These are phyloP conservation scores for Camellia oleifera DNA, from an alignment of 179 eudicot genomes.

Conservation along the genomic window DNA sequence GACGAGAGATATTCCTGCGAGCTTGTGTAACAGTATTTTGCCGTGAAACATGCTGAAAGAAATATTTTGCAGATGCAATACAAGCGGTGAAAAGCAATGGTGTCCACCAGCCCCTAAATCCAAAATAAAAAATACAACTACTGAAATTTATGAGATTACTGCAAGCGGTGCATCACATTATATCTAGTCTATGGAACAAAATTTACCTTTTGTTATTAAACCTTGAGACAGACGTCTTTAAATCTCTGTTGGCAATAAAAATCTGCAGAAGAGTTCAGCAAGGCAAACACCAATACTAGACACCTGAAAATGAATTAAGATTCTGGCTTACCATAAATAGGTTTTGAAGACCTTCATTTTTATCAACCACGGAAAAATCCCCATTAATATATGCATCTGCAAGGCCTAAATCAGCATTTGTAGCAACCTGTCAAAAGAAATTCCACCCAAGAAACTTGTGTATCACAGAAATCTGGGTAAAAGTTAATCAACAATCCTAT, in stretches of 20 bases:
- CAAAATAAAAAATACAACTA: background rate
- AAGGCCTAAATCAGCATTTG: constrained; percentile 90
- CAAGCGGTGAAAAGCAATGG: constrained; percentile 82
- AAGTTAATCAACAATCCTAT: no score
- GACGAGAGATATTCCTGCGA: constrained; percentile 87
- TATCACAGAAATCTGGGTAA: no score
- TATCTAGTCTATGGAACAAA: background rate
- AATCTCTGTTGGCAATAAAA: constrained; percentile 66
- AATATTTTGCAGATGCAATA: constrained; percentile 79
- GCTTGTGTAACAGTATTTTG: constrained; percentile 87
- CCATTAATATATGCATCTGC: constrained; percentile 97
- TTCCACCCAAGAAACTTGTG: constrained; percentile 4
- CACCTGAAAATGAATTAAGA: background rate
- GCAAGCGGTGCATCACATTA: background rate
- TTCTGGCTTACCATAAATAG: constrained; percentile 66
- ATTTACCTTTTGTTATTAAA: constrained; percentile 49
- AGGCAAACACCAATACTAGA: background rate
- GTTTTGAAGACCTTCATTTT: constrained; percentile 72
- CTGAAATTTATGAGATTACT: constrained; percentile 2
- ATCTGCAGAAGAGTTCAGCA: constrained; percentile 43
- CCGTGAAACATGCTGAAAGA: constrained; percentile 59
- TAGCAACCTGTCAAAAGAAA: constrained; percentile 58
- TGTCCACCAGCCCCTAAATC: constrained; percentile 91
- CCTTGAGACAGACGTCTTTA: constrained; percentile 31
- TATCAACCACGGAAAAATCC: constrained; percentile 82